Evolutionary conservation across 371 early-diverging fungal genomes (phyloP).

Genomic region (Chytridiales sp.): DNA sequence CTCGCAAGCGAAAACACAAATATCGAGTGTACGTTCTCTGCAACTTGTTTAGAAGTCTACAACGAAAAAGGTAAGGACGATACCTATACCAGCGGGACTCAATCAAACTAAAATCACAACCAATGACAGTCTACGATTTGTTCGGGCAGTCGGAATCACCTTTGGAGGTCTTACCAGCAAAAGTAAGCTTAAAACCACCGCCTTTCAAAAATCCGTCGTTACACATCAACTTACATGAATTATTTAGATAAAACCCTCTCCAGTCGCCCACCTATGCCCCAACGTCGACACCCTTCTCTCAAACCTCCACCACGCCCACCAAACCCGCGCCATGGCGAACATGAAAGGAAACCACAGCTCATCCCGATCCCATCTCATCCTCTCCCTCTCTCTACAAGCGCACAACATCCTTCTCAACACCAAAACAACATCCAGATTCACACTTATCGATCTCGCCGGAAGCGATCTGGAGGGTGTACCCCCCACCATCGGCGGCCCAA

Average conservation of each 20-base stretch:
- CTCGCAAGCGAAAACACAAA: not conserved
- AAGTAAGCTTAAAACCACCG: not conserved
- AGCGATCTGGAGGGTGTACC: too few relatives aligned
- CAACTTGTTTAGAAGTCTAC: conserved; percentile 3
- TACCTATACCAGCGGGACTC: not conserved
- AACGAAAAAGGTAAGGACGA: conserved; percentile 6
- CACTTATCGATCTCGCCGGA: too few relatives aligned
- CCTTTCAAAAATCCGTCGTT: not conserved
- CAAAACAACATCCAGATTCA: too few relatives aligned
- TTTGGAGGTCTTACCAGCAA: not conserved
- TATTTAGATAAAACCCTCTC: conserved; percentile 1
- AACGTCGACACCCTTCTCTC: not conserved
- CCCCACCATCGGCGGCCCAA: too few relatives aligned
- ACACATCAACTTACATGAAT: not conserved
- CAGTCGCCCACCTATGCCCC: not conserved
- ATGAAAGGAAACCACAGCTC: not conserved
- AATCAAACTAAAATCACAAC: not conserved
- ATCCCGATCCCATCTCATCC: conserved; percentile 9
- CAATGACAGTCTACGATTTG: conserved; percentile 1
- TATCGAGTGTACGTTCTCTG: not conserved
- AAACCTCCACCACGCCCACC: not conserved
- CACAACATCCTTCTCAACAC: too few relatives aligned
- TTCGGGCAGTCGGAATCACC: conserved; percentile 1
- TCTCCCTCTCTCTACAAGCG: too few relatives aligned
- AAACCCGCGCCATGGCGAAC: not conserved